Percentiles rank a stretch among this genome's conserved stretches.
phyloP scores from a whole-genome alignment of 2,329 filamentous ascomycete genomes.

The Trichoderma breve region DNA sequence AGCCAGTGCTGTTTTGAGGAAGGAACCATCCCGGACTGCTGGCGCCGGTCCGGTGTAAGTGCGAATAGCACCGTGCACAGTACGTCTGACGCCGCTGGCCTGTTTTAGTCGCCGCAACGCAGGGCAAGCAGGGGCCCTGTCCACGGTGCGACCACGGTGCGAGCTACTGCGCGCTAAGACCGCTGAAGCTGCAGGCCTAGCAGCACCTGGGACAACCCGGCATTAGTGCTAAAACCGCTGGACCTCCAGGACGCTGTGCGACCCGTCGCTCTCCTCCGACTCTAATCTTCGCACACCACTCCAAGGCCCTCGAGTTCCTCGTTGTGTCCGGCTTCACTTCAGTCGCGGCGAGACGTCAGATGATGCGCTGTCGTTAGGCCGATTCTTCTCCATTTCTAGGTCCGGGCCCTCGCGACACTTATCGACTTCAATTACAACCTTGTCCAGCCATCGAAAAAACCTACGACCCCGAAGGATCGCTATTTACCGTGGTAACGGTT shows the following conservation, averaged over 20 bases:
- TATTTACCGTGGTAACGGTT: neutral
- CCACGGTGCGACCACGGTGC: neutral
- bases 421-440: neutral
- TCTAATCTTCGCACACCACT: constrained; percentile 9
- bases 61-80: neutral
- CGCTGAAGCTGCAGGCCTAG: constrained; percentile 16
- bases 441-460: neutral
- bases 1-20: neutral
- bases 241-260: constrained; percentile 10
- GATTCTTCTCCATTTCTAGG: neutral
- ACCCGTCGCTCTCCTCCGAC: constrained; percentile 14
- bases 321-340: neutral
- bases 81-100: neutral
- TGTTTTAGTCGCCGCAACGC: neutral
- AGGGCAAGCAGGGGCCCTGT: neutral
- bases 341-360: constrained; percentile 1
- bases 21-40: constrained; percentile 14
- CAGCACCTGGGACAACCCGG: constrained; percentile 3
- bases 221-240: constrained; percentile 3
- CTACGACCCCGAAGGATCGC: constrained; percentile 7
- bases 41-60: constrained; percentile 7
- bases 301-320: neutral
- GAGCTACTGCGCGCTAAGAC: constrained; percentile 6
- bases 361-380: constrained; percentile 3
- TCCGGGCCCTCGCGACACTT: neutral